Percentiles rank a stretch among this genome's conserved stretches.
phyloP scores from a whole-genome alignment of 2,329 filamentous ascomycete genomes.

The Calonectria pseudoreteaudii region DNA sequence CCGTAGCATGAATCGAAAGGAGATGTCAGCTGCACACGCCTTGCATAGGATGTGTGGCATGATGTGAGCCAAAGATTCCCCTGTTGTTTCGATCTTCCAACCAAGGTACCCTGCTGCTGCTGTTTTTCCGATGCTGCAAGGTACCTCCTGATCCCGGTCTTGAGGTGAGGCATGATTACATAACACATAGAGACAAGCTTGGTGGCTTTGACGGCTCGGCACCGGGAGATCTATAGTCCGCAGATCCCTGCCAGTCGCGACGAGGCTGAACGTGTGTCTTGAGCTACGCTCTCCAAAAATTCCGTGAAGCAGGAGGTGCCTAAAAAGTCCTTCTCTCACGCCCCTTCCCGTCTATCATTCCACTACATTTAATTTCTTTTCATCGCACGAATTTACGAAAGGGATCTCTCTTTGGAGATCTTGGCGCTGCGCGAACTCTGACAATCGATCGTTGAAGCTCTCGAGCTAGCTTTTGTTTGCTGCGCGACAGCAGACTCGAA shows the following conservation, averaged over 20 bases:
- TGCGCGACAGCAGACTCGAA: slow-evolving; percentile 40
- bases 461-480: slow-evolving; percentile 40
- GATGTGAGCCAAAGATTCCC: not conserved
- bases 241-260: slow-evolving; percentile 39
- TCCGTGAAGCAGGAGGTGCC: slow-evolving; percentile 34
- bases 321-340: slow-evolving; percentile 26
- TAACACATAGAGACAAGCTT: not conserved
- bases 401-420: not conserved
- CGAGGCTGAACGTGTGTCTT: slow-evolving; percentile 45
- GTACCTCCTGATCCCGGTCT: not conserved
- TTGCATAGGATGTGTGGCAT: slow-evolving; percentile 17
- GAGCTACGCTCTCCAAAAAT: slow-evolving; percentile 41
- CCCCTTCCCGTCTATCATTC: slow-evolving; percentile 24
- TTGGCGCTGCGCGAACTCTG: not conserved
- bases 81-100: not conserved
- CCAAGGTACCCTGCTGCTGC: not conserved
- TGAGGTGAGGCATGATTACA: slow-evolving; percentile 11
- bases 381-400: not conserved
- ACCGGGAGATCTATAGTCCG: slow-evolving; percentile 34
- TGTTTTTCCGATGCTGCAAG: not conserved
- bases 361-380: not conserved
- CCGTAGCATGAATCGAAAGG: not conserved
- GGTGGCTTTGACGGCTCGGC: not conserved
- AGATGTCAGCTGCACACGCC: not conserved
- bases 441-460: slow-evolving; percentile 26